These are phyloP conservation scores for Leccinum angustisporum DNA, from an alignment of 1,284 basidiomycete genomes.

Conservation along the genomic window DNA sequence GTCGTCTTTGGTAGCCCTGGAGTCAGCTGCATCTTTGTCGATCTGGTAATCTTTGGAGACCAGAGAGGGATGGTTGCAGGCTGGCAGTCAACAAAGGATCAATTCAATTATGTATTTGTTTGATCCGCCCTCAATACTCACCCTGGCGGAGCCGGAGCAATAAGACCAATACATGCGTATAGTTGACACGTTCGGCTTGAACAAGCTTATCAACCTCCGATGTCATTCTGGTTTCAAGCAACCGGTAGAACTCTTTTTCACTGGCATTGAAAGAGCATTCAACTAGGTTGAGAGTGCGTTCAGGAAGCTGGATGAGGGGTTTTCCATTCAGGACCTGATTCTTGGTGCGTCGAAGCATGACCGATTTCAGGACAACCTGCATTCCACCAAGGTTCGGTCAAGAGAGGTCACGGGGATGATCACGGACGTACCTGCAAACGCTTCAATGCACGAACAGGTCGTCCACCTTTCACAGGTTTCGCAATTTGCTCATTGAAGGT, in stretches of 20 bases:
- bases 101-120: not conserved
- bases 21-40: slow-evolving; percentile 75
- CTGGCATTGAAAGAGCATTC: slow-evolving; percentile 70
- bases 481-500: slow-evolving; percentile 80
- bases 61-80: slow-evolving; percentile 86
- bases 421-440: slow-evolving; percentile 62
- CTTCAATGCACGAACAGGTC: slow-evolving; percentile 77
- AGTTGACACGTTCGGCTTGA: slow-evolving; percentile 58
- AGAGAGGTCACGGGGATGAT: not conserved
- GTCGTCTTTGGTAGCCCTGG: slow-evolving; percentile 52
- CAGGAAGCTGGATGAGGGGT: slow-evolving; percentile 82
- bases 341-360: slow-evolving; percentile 93
- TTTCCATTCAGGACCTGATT: slow-evolving; percentile 83
- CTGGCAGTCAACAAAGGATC: slow-evolving; percentile 40
- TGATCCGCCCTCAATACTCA: slow-evolving; percentile 32
- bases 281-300: slow-evolving; percentile 71
- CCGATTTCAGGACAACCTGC: slow-evolving; percentile 77
- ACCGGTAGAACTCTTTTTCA: slow-evolving; percentile 82
- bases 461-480: slow-evolving; percentile 75
- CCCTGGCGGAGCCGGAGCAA: slow-evolving; percentile 89
- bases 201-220: slow-evolving; percentile 73
- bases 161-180: slow-evolving; percentile 84
- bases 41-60: slow-evolving; percentile 72
- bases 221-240: slow-evolving; percentile 75
- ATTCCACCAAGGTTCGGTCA: not conserved